Percentiles rank a stretch among this genome's conserved stretches.
Conservation (phyloP, 345 rosid species). For the Leavenworthia alabamica region DNA sequence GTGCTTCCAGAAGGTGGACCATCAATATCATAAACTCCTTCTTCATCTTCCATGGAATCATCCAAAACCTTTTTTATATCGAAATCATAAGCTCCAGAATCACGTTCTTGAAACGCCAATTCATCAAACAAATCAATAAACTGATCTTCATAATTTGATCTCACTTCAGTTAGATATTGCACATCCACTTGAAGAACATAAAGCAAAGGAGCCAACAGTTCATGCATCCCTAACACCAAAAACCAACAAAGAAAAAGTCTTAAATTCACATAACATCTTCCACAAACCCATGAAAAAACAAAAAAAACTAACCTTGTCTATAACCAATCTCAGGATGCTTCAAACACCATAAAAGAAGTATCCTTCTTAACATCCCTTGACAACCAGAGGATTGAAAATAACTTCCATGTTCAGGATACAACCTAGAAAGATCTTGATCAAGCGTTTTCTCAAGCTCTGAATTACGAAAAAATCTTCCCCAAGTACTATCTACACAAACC, state of each 20-base stretch:
- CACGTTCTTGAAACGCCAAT: conserved; percentile 65
- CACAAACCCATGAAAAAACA: neutral
- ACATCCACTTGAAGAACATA: conserved; percentile 92
- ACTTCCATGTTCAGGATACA: conserved; percentile 92
- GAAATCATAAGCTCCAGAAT: conserved; percentile 52
- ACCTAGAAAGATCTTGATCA: conserved; percentile 85
- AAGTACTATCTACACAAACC: conserved; percentile 68
- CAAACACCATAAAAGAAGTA: conserved; percentile 87
- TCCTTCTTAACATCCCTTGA: conserved; percentile 90
- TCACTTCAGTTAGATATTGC: conserved; percentile 66
- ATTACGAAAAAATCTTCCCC: conserved; percentile 93
- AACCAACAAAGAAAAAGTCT: too few relatives aligned
- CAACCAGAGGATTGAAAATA: conserved; percentile 93
- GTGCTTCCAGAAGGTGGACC: conserved; percentile 40
- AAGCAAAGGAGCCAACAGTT: conserved; percentile 86
- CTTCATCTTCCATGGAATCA: conserved; percentile 61
- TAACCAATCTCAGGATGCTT: conserved; percentile 85
- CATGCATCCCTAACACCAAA: conserved; percentile 79
- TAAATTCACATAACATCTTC: neutral
- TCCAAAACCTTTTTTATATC: conserved; percentile 68
- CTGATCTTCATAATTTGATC: conserved; percentile 72
- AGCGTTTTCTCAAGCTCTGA: conserved; percentile 94
- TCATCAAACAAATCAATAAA: conserved; percentile 85
- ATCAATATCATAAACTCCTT: conserved; percentile 33
- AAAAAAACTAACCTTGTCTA: conserved; percentile 63